These are phyloP conservation scores for Geoglossum glabrum DNA, from an alignment of 495 filamentous ascomycete genomes.

Conservation along the genomic window DNA sequence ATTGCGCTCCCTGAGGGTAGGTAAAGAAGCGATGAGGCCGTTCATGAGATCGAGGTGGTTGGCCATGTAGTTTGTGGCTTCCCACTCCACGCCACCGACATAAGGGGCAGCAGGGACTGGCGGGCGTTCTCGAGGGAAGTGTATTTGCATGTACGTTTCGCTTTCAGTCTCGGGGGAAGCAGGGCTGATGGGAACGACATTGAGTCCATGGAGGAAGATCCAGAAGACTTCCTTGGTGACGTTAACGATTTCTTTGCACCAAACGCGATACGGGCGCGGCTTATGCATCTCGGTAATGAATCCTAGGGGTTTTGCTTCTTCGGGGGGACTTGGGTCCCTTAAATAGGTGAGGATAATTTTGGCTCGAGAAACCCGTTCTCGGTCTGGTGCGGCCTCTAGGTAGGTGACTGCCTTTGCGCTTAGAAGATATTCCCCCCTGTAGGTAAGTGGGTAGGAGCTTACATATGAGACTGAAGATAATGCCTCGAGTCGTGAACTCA, in stretches of 20 bases:
- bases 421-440: neutral
- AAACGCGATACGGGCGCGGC: conserved; percentile 73
- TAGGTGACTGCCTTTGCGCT: conserved; percentile 35
- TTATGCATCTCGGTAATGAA: conserved; percentile 83
- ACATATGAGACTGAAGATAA: conserved; percentile 66
- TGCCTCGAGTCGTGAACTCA: conserved; percentile 79
- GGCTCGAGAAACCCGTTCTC: conserved; percentile 39
- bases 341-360: conserved; percentile 54
- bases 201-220: conserved; percentile 92
- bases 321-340: conserved; percentile 56
- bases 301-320: conserved; percentile 50
- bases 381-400: conserved; percentile 36
- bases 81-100: conserved; percentile 96
- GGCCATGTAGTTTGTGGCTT: conserved; percentile 89
- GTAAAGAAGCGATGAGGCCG: conserved; percentile 68
- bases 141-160: conserved; percentile 36
- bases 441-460: conserved; percentile 1
- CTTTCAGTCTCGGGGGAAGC: conserved; percentile 17
- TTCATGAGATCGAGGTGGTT: conserved; percentile 85
- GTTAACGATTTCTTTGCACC: conserved; percentile 77
- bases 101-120: conserved; percentile 91
- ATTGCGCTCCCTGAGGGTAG: conserved; percentile 54
- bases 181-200: conserved; percentile 46
- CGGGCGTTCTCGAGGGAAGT: conserved; percentile 76
- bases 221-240: conserved; percentile 98